Percentiles rank a stretch among this genome's conserved stretches.
Conservation (phyloP, 2,329 filamentous ascomycete genomes). For the Alternaria sp. region DNA sequence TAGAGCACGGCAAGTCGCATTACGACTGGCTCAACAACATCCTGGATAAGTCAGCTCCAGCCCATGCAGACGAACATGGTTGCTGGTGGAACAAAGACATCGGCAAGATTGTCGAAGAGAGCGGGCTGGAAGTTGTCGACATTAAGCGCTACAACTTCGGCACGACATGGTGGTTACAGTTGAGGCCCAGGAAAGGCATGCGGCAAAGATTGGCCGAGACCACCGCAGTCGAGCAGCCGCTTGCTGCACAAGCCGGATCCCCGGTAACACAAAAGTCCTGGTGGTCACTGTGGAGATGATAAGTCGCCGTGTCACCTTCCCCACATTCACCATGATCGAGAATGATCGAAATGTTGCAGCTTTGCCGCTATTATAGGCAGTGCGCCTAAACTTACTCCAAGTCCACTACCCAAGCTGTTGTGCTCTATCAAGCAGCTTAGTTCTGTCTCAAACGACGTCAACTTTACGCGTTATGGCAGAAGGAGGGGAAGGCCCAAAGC, state of each 20-base stretch:
- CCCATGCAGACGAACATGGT: conserved; percentile 57
- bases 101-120: conserved; percentile 55
- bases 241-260: conserved; percentile 21
- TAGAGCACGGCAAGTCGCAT: conserved; percentile 59
- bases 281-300: conserved; percentile 47
- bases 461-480: conserved; percentile 6
- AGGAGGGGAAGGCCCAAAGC: conserved; percentile 19
- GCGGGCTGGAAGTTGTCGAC: conserved; percentile 55
- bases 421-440: background rate
- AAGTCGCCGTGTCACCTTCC: conserved; percentile 15
- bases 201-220: conserved; percentile 23
- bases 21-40: conserved; percentile 57
- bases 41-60: conserved; percentile 54
- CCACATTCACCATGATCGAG: conserved; percentile 15
- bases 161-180: conserved; percentile 58
- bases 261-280: conserved; percentile 38
- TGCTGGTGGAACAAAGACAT: conserved; percentile 63
- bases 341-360: background rate
- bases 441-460: conserved; percentile 17
- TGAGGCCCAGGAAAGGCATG: conserved; percentile 50
- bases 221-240: conserved; percentile 18
- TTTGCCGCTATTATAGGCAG: conserved; percentile 10
- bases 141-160: conserved; percentile 57
- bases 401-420: background rate
- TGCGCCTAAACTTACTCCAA: background rate